These are phyloP conservation scores for Marasmius tenuissimus DNA, from an alignment of 1,284 basidiomycete genomes.

Conservation along the genomic window DNA sequence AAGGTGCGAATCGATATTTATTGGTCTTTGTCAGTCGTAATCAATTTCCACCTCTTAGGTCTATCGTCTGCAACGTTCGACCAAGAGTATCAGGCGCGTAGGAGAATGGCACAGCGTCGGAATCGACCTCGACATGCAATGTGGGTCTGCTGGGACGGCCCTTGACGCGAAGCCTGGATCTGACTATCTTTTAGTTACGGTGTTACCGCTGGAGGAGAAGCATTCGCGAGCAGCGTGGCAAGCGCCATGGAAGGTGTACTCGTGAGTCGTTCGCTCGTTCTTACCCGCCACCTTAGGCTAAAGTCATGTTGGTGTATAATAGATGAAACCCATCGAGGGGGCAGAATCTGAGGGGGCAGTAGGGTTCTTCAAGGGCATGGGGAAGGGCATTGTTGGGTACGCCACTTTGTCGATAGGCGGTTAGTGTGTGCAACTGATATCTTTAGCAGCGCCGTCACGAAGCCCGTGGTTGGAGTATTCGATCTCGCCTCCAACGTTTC, in stretches of 20 bases:
- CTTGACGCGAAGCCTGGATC: slow-evolving; percentile 3
- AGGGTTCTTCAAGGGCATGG: slow-evolving; percentile 98
- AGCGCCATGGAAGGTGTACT: slow-evolving; percentile 96
- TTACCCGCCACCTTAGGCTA: neutral
- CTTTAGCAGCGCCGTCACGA: slow-evolving; percentile 77
- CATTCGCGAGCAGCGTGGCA: slow-evolving; percentile 90
- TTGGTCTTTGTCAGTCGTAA: neutral
- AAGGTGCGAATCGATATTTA: slow-evolving; percentile 54
- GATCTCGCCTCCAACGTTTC: slow-evolving; percentile 94
- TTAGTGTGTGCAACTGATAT: slow-evolving; percentile 16
- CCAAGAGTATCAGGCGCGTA: slow-evolving; percentile 89
- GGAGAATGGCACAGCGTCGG: slow-evolving; percentile 86
- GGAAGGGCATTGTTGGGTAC: slow-evolving; percentile 93
- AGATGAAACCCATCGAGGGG: slow-evolving; percentile 96
- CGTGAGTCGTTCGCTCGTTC: slow-evolving; percentile 46
- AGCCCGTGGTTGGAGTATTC: slow-evolving; percentile 96
- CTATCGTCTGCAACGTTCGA: slow-evolving; percentile 97
- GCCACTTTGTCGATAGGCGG: slow-evolving; percentile 23
- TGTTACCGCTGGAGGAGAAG: slow-evolving; percentile 91
- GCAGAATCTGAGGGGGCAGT: slow-evolving; percentile 93
- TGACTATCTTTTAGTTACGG: slow-evolving; percentile 67
- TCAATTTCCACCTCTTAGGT: slow-evolving; percentile 45
- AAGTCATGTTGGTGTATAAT: slow-evolving; percentile 3
- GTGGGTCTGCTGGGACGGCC: slow-evolving; percentile 39
- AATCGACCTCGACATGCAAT: slow-evolving; percentile 97